These are phyloP conservation scores for Aspergillus hortae DNA, from an alignment of 2,329 filamentous ascomycete species.

Conservation along the genomic window DNA sequence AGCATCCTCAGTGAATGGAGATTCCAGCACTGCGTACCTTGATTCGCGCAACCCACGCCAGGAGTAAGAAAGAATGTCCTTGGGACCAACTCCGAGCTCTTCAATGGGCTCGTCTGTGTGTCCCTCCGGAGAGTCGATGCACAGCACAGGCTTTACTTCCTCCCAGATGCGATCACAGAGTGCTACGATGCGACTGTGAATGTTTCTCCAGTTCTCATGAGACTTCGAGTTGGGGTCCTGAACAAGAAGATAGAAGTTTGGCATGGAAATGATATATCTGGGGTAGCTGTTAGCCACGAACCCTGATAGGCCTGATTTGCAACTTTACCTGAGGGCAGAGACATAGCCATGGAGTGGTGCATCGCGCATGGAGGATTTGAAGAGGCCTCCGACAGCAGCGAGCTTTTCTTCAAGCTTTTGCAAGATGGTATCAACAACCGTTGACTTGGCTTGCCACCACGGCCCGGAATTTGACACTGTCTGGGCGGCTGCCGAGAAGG, in stretches of 20 bases:
- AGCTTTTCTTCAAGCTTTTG: slow-evolving; percentile 63
- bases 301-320: background rate
- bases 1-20: slow-evolving; percentile 1
- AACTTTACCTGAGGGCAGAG: slow-evolving; percentile 58
- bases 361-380: slow-evolving; percentile 63
- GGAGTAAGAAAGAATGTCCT: slow-evolving; percentile 88
- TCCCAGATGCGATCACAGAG: slow-evolving; percentile 71
- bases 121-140: slow-evolving; percentile 91
- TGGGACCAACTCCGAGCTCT: slow-evolving; percentile 71
- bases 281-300: background rate
- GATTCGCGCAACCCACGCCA: slow-evolving; percentile 95
- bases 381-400: slow-evolving; percentile 57
- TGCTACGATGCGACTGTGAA: slow-evolving; percentile 51
- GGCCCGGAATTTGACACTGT: slow-evolving; percentile 15
- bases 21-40: slow-evolving; percentile 54
- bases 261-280: slow-evolving; percentile 50
- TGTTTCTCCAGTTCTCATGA: slow-evolving; percentile 26
- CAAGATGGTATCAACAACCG: slow-evolving; percentile 58
- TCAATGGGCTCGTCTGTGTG: slow-evolving; percentile 60
- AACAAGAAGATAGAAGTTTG: slow-evolving; percentile 35
- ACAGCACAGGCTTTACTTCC: slow-evolving; percentile 72
- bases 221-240: slow-evolving; percentile 12
- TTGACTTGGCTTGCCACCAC: slow-evolving; percentile 39
- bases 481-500: slow-evolving; percentile 56
- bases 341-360: slow-evolving; percentile 68